phyloP scores from a whole-genome alignment of 2,329 filamentous ascomycete species.

The Trichoderma guizhouense region DNA sequence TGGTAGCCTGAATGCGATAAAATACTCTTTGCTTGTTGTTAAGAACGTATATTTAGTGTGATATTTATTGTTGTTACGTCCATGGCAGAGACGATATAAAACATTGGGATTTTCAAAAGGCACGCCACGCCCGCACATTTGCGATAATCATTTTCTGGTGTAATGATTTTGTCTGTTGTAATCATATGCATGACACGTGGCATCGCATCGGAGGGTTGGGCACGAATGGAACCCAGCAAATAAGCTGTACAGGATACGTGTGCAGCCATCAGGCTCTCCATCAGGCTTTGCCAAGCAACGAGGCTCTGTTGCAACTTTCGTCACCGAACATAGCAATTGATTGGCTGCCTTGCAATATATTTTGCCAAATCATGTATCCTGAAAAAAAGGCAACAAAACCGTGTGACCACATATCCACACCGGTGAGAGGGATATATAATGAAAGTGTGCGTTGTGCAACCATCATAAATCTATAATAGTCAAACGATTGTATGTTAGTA shows the following conservation, averaged over 20 bases:
- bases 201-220: background rate
- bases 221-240: background rate
- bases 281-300: background rate
- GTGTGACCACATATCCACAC: background rate
- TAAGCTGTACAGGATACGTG: background rate
- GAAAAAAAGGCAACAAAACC: background rate
- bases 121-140: background rate
- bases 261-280: background rate
- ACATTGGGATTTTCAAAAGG: background rate
- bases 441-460: background rate
- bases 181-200: background rate
- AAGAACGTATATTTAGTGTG: rapidly evolving
- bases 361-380: background rate
- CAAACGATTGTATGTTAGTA: rapidly evolving
- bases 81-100: background rate
- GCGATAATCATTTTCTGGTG: rapidly evolving
- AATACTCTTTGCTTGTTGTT: background rate
- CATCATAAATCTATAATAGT: background rate
- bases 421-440: background rate
- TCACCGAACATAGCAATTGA: background rate
- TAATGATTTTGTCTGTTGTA: background rate
- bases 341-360: background rate
- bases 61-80: background rate
- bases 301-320: background rate
- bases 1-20: background rate